A percentile compares a stretch with the other conserved stretches of the same genome.
Conservation (phyloP, 2,329 filamentous ascomycete species). For the Colletotrichum echinochloae region DNA sequence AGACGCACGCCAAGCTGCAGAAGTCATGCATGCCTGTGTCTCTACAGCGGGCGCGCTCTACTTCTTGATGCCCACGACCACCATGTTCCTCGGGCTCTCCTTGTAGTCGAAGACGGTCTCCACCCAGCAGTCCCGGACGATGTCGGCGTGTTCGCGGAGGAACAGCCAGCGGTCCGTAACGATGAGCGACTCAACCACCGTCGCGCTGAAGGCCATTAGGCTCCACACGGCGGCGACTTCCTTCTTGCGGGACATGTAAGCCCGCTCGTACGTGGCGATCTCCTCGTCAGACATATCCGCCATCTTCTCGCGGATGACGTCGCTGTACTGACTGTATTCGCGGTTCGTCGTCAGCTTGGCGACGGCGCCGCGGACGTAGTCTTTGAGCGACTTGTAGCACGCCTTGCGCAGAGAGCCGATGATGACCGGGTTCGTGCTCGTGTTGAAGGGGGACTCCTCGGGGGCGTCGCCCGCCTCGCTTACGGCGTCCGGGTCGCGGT, state of each 20-base stretch:
- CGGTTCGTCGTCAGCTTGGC: slow-evolving; percentile 74
- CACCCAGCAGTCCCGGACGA: slow-evolving; percentile 85
- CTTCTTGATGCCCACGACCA: slow-evolving; percentile 90
- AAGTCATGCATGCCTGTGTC: not conserved
- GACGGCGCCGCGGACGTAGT: slow-evolving; percentile 85
- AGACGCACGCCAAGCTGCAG: not conserved
- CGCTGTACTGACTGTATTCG: slow-evolving; percentile 69
- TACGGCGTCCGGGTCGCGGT: slow-evolving; percentile 48
- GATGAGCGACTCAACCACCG: slow-evolving; percentile 89
- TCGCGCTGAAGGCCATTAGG: slow-evolving; percentile 95
- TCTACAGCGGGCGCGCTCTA: slow-evolving; percentile 44
- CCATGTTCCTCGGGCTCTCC: slow-evolving; percentile 88
- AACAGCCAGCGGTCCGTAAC: slow-evolving; percentile 92
- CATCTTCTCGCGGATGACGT: slow-evolving; percentile 75
- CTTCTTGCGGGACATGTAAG: slow-evolving; percentile 76
- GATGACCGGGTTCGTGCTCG: slow-evolving; percentile 82
- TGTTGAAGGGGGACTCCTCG: slow-evolving; percentile 58
- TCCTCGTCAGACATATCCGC: slow-evolving; percentile 78
- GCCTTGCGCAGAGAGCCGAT: slow-evolving; percentile 86
- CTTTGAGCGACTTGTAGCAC: slow-evolving; percentile 79
- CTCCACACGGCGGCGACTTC: slow-evolving; percentile 91
- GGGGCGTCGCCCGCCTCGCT: slow-evolving; percentile 37
- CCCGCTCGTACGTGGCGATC: slow-evolving; percentile 75
- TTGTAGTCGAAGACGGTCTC: slow-evolving; percentile 92
- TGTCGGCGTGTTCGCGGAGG: slow-evolving; percentile 79